Percentiles rank a stretch among this genome's conserved stretches.
Evolutionary conservation across 202 grass and related monocot species (phyloP).

Genomic region (Panicum hallii): DNA sequence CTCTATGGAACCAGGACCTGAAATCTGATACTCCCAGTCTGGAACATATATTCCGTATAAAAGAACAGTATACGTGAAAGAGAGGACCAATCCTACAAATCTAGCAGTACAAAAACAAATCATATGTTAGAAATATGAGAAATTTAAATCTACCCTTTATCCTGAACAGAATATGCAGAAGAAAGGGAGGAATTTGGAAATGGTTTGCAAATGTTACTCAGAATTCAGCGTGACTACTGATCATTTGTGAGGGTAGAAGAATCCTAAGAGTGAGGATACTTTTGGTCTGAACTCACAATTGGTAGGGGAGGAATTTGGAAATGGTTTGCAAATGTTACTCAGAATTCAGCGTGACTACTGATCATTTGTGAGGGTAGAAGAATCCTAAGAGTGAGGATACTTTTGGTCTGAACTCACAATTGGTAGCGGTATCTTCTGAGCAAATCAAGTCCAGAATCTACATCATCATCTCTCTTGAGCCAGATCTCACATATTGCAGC

Average conservation of each 20-base stretch:
- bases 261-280: conserved; percentile 19
- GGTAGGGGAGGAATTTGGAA: conserved; percentile 25
- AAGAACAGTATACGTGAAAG: conserved; percentile 58
- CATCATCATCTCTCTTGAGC: conserved; percentile 67
- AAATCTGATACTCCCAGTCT: conserved; percentile 76
- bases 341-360: conserved; percentile 6
- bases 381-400: conserved; percentile 12
- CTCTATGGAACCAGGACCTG: conserved; percentile 61
- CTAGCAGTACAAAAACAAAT: conserved; percentile 48
- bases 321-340: neutral
- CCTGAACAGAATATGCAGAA: conserved; percentile 1
- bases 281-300: conserved; percentile 68
- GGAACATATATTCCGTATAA: conserved; percentile 78
- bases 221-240: conserved; percentile 7
- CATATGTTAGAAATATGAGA: conserved; percentile 24
- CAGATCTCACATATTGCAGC: conserved; percentile 92
- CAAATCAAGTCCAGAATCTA: conserved; percentile 70
- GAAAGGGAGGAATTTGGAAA: neutral
- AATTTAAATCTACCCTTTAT: neutral
- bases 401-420: conserved; percentile 64
- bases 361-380: neutral
- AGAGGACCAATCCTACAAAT: conserved; percentile 52
- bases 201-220: neutral
- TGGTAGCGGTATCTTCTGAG: conserved; percentile 81
- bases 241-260: neutral